Evolutionary conservation across 345 rosid species (phyloP).

Genomic region (Citrus reticulata): DNA sequence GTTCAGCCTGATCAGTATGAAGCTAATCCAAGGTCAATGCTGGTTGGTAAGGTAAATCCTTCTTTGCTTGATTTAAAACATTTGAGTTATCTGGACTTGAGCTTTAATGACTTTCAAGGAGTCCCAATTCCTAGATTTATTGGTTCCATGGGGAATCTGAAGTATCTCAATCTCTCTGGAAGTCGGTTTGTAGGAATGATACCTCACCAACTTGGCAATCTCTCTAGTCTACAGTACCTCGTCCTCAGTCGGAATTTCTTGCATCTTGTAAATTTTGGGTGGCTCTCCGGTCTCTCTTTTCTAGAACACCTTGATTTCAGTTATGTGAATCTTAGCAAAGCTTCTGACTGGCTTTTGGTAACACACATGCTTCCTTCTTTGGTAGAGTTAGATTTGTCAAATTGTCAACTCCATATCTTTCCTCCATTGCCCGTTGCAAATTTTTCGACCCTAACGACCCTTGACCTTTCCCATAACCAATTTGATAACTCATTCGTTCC

Average conservation of each 20-base stretch:
- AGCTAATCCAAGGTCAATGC: background rate
- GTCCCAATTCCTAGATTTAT: constrained; percentile 9
- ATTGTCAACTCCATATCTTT: background rate
- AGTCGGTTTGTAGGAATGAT: background rate
- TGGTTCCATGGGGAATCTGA: background rate
- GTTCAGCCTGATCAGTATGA: background rate
- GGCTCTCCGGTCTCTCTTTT: background rate
- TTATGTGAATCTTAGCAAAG: background rate
- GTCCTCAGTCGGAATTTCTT: background rate
- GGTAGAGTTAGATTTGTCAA: background rate
- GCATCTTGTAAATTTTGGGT: background rate
- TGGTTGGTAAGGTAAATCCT: no score
- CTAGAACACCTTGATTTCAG: background rate
- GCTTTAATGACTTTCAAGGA: constrained; percentile 12
- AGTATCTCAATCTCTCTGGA: background rate
- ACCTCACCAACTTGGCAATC: background rate
- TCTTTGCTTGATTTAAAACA: no score
- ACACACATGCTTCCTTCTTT: background rate
- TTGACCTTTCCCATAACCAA: background rate
- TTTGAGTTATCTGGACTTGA: constrained; percentile 16
- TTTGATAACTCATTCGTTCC: background rate
- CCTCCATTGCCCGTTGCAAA: background rate
- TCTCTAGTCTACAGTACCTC: background rate
- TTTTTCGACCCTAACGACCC: background rate
- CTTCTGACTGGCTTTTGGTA: background rate